Conservation (phyloP, 805 yeast genomes). For the Yamadazyma akitaensis region DNA sequence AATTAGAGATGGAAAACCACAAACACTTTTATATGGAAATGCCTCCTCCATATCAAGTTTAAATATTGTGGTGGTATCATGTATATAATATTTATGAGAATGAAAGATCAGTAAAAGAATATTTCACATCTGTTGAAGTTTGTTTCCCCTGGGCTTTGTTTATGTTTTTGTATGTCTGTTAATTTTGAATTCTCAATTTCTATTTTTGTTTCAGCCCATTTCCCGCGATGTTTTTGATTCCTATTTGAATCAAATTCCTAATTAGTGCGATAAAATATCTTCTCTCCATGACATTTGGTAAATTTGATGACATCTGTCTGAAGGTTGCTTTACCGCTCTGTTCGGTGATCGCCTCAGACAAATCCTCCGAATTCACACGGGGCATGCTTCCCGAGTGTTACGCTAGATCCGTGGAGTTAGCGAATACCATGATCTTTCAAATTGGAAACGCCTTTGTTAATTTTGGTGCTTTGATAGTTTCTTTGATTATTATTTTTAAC, state of each 20-base stretch:
- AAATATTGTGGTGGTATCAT: background rate
- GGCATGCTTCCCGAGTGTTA: conserved; percentile 81
- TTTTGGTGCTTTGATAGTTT: conserved; percentile 63
- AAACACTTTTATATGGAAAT: conserved; percentile 14
- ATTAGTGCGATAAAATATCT: background rate
- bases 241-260: background rate
- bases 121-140: no score
- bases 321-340: conserved; percentile 78
- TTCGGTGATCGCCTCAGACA: conserved; percentile 60
- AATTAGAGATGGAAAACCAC: conserved; percentile 7
- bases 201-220: no score
- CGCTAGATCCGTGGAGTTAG: conserved; percentile 79
- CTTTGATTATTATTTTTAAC: conserved; percentile 70
- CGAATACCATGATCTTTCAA: conserved; percentile 88
- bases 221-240: background rate
- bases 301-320: conserved; percentile 59
- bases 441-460: conserved; percentile 85
- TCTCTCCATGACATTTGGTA: conserved; percentile 62
- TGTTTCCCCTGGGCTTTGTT: no score
- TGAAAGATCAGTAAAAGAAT: no score
- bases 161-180: no score
- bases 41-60: conserved; percentile 27
- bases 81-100: conserved; percentile 1
- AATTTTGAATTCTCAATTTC: background rate
- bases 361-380: conserved; percentile 32